Base-by-base conservation (phyloP, 495 filamentous ascomycete species). In the Penicillium soppii region DNA sequence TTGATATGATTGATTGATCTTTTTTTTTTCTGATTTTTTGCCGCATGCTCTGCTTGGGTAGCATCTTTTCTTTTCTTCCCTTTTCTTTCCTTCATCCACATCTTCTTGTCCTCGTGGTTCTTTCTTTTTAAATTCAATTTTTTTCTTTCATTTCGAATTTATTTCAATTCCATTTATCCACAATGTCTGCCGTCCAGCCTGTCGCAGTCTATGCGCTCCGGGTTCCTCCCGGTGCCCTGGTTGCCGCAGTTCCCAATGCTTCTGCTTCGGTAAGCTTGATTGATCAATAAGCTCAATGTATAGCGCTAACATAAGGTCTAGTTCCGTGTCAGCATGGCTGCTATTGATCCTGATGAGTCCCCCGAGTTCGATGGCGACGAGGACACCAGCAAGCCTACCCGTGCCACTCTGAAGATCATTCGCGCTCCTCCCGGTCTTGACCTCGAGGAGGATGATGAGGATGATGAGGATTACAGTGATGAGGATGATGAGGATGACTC, bases 251-350 rank as follows among this genome's bases (percentile, higher is more conserved):
- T 50, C 73, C 81, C n/a, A 79, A 88, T 43, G 85, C 88, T 63
- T 86, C 87, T 56, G 89, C 89, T 38, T 88, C 88, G 68, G 91
- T 96, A 71, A 76, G 91, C 86, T 30, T 23, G 33, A 25, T 9
- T 43, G 27, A 12, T 29, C 41, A 46, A 60, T 41, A 63, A 50
- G 67, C 26, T 52, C 46, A 13, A 48, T 26, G 43, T 1, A 13
- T 17, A 4, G 27, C 5, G 35, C 54, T 66, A 33, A 59, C 50
- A 32, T 32, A 15, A 1, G 23, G 22, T 43, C 32, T 49, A 96
- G 92, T 91, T 96, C 75, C 91, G 89, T 61, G 87, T 99, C 57
- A 97, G 90, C 62, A 99, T 99, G 94, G 94, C 95, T 60, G 94
- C 94, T 59, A 85, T 99, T 61, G 92, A 99, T 67, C 94, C 94